Conservation (phyloP, 768 basidiomycete genomes). For the Amanita exitialis region DNA sequence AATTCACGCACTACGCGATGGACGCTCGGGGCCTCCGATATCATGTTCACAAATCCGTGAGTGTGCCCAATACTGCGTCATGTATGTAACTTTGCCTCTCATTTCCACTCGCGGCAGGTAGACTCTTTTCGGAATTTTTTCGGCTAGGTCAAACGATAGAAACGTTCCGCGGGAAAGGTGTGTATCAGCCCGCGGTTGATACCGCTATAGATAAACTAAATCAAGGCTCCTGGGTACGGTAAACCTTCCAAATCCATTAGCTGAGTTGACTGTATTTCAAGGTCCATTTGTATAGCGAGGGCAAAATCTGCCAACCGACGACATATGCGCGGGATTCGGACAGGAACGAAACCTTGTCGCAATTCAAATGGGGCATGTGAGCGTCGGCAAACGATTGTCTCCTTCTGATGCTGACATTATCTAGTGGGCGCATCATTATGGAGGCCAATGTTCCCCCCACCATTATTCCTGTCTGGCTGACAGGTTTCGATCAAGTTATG, state of each 20-base stretch:
- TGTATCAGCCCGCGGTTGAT: conserved; percentile 83
- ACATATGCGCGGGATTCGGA: conserved; percentile 30
- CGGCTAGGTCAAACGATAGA: conserved; percentile 85
- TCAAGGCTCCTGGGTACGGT: conserved; percentile 75
- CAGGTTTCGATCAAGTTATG: conserved; percentile 83
- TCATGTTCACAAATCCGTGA: conserved; percentile 91
- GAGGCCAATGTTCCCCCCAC: conserved; percentile 48
- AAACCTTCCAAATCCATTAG: not conserved
- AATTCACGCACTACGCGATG: conserved; percentile 62
- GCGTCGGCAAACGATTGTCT: conserved; percentile 22
- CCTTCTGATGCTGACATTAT: not conserved
- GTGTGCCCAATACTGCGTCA: conserved; percentile 16
- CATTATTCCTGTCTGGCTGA: conserved; percentile 91
- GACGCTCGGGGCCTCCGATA: conserved; percentile 87
- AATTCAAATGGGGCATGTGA: conserved; percentile 96
- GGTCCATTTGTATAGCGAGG: conserved; percentile 90
- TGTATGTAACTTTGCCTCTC: conserved; percentile 1
- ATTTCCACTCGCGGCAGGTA: conserved; percentile 26
- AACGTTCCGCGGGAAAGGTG: conserved; percentile 83
- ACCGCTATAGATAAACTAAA: conserved; percentile 74
- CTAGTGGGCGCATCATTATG: conserved; percentile 75
- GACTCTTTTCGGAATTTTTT: conserved; percentile 80
- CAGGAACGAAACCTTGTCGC: conserved; percentile 42
- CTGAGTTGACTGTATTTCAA: conserved; percentile 19
- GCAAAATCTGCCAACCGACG: conserved; percentile 73